A percentile compares a stretch with the other conserved stretches of the same genome.
Evolutionary conservation across 2,329 filamentous ascomycete genomes (phyloP).

Genomic region (Colletotrichum agaves): DNA sequence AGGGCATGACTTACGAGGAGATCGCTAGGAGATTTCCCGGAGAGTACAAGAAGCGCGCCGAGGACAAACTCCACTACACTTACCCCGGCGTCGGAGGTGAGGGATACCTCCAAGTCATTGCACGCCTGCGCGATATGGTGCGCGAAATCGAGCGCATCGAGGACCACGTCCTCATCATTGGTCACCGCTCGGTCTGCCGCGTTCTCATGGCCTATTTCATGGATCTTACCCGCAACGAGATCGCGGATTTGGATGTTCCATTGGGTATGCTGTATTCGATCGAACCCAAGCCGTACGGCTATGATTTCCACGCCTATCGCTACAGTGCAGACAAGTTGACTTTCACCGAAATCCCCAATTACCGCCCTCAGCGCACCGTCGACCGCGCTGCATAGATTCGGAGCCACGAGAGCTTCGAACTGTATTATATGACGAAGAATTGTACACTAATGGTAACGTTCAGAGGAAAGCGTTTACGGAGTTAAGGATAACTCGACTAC

Average conservation of each 20-base stretch:
- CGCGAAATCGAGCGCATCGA: conserved; percentile 97
- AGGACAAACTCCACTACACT: conserved; percentile 94
- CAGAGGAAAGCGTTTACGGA: conserved; percentile 23
- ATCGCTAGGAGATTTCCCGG: conserved; percentile 82
- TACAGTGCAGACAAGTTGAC: conserved; percentile 82
- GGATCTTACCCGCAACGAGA: conserved; percentile 88
- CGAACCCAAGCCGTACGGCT: conserved; percentile 96
- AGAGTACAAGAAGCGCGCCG: conserved; percentile 82
- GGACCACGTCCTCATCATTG: conserved; percentile 92
- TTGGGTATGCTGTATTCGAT: conserved; percentile 94
- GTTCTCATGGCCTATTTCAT: conserved; percentile 97
- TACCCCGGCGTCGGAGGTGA: conserved; percentile 97
- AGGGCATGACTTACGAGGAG: conserved; percentile 93
- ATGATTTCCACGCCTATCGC: conserved; percentile 94
- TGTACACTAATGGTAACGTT: conserved; percentile 33
- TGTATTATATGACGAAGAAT: conserved; percentile 30
- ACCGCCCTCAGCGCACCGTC: conserved; percentile 74
- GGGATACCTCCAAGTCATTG: conserved; percentile 96
- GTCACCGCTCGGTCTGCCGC: conserved; percentile 90
- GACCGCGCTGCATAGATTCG: conserved; percentile 50
- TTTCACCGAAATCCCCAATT: conserved; percentile 89
- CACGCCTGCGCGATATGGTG: conserved; percentile 92
- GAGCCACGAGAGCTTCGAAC: background rate
- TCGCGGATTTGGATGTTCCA: conserved; percentile 93
- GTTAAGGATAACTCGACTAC: conserved; percentile 30